Evolutionary conservation across 352 stramenopile species (phyloP).

Genomic region (Aphanomyces cochlioides): DNA sequence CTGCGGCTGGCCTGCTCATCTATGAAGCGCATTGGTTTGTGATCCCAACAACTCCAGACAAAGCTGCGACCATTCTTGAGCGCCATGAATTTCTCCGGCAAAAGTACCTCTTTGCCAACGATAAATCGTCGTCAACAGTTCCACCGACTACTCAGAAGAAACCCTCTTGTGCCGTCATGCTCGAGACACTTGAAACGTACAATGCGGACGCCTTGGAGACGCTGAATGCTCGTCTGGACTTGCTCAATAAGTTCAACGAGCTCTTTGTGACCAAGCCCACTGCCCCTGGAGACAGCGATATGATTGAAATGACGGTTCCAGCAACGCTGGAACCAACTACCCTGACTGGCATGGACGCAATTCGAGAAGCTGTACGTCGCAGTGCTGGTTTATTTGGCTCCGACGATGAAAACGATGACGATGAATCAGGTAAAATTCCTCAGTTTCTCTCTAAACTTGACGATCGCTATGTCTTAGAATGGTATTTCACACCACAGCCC

Average conservation of each 20-base stretch:
- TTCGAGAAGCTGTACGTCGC: conserved; percentile 36
- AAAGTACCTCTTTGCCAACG: conserved; percentile 41
- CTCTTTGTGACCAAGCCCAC: conserved; percentile 21
- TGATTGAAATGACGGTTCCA: not conserved
- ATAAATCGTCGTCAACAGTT: conserved; percentile 7
- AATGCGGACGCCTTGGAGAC: conserved; percentile 16
- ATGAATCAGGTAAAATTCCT: conserved; percentile 9
- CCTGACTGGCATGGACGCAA: conserved; percentile 36
- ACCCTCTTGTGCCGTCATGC: not conserved
- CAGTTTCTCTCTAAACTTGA: too few relatives aligned
- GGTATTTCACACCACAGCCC: conserved; percentile 15
- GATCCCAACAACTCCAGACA: conserved; percentile 36
- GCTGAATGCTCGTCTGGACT: conserved; percentile 12
- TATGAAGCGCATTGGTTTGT: conserved; percentile 42
- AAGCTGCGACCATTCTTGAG: conserved; percentile 32
- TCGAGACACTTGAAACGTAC: conserved; percentile 7
- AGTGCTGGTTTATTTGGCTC: conserved; percentile 37
- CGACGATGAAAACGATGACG: conserved; percentile 21
- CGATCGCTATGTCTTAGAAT: conserved; percentile 7
- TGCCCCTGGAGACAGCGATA: not conserved
- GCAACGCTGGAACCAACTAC: conserved; percentile 16
- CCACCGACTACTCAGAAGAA: not conserved
- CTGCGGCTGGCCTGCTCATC: conserved; percentile 37
- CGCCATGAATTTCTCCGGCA: conserved; percentile 46
- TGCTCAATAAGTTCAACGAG: conserved; percentile 25